These are phyloP conservation scores for Globisporangium heterothallicum DNA, from an alignment of 352 stramenopile genomes.

Conservation along the genomic window DNA sequence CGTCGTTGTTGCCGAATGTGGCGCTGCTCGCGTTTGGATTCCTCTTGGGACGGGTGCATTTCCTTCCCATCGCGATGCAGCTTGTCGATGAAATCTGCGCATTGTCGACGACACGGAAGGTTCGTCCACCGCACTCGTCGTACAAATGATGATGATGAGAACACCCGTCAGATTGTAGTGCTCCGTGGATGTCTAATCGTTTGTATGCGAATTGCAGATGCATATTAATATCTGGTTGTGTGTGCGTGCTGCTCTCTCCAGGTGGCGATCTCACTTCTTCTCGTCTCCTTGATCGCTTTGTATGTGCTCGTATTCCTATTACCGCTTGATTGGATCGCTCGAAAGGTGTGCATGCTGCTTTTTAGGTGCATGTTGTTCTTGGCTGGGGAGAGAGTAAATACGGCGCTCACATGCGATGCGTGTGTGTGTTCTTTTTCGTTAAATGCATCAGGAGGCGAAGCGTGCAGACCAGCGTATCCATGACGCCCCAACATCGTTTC, in stretches of 20 bases:
- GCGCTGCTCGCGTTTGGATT: slow-evolving; percentile 59
- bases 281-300: slow-evolving; percentile 41
- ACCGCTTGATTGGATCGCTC: slow-evolving; percentile 46
- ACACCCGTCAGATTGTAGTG: no score
- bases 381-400: not conserved
- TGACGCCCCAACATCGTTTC: slow-evolving; percentile 57
- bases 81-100: slow-evolving; percentile 40
- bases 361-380: not conserved
- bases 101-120: slow-evolving; percentile 45
- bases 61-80: slow-evolving; percentile 41
- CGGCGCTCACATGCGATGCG: not conserved
- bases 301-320: slow-evolving; percentile 62
- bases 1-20: slow-evolving; percentile 60
- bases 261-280: slow-evolving; percentile 33
- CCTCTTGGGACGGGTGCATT: slow-evolving; percentile 46
- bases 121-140: no score
- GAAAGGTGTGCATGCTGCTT: slow-evolving; percentile 16
- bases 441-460: slow-evolving; percentile 20
- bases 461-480: slow-evolving; percentile 9
- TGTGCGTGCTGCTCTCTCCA: slow-evolving; percentile 7
- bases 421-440: not conserved
- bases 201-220: no score
- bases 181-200: no score
- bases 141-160: no score
- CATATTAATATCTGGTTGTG: not conserved